A percentile compares a stretch with the other conserved stretches of the same genome.
phyloP scores from a whole-genome alignment of 2,329 filamentous ascomycete genomes.

The Hypoxylon sp. region DNA sequence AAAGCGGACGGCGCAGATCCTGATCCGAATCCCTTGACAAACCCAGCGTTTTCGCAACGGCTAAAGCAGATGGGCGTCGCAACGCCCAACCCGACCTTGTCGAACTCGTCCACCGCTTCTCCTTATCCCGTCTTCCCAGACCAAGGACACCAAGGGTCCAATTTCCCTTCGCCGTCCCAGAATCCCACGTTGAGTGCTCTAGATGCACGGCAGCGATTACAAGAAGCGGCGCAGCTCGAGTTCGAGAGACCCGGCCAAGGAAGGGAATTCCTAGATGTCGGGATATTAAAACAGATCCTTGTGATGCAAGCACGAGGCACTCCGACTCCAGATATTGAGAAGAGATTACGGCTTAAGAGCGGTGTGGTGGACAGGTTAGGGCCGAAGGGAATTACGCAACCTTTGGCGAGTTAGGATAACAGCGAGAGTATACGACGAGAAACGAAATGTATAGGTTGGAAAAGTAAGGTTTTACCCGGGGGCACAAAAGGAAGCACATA shows the following conservation, averaged over 20 bases:
- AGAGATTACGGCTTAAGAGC: constrained; percentile 60
- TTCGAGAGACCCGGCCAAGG: constrained; percentile 60
- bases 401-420: constrained; percentile 47
- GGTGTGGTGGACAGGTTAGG: constrained; percentile 65
- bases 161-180: constrained; percentile 48
- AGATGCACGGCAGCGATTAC: constrained; percentile 62
- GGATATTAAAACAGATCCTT: constrained; percentile 63
- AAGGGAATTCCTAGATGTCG: constrained; percentile 64
- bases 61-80: constrained; percentile 69
- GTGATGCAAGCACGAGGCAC: constrained; percentile 60
- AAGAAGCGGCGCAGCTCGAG: constrained; percentile 62
- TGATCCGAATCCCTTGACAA: constrained; percentile 55
- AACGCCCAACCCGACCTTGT: constrained; percentile 68
- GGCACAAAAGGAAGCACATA: background rate
- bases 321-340: constrained; percentile 61
- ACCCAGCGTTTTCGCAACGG: constrained; percentile 65
- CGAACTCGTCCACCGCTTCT: constrained; percentile 64
- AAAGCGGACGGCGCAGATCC: constrained; percentile 59
- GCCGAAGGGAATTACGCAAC: constrained; percentile 57
- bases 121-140: constrained; percentile 28
- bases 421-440: background rate
- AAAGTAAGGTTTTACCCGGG: background rate
- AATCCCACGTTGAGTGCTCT: constrained; percentile 67
- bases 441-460: background rate
- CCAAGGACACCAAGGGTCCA: constrained; percentile 35